These are phyloP conservation scores for Globisporangium nunn DNA, from an alignment of 352 stramenopile genomes.

Conservation along the genomic window DNA sequence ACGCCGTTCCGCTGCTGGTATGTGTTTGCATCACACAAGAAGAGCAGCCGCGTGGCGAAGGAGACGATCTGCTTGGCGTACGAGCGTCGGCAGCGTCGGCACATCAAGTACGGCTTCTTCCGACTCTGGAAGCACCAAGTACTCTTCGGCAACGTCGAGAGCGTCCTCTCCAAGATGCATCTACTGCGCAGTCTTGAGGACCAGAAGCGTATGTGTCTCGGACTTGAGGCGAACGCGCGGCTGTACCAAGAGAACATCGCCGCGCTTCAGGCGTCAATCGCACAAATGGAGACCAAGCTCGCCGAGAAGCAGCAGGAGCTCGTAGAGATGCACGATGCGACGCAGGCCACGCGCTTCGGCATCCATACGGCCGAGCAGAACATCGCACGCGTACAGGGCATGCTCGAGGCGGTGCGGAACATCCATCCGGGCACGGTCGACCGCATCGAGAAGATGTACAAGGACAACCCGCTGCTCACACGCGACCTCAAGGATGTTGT, in stretches of 20 bases:
- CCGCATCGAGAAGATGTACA: constrained; percentile 61
- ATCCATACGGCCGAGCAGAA: constrained; percentile 69
- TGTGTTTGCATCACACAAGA: constrained; percentile 30
- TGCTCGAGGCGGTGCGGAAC: constrained; percentile 60
- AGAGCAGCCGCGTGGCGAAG: constrained; percentile 34
- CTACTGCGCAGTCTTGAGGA: constrained; percentile 63
- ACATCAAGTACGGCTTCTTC: constrained; percentile 77
- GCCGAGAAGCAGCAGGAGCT: constrained; percentile 64
- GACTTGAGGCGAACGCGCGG: constrained; percentile 46
- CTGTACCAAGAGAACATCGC: constrained; percentile 60
- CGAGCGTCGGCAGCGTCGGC: constrained; percentile 43
- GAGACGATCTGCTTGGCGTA: constrained; percentile 67
- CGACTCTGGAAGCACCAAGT: constrained; percentile 75
- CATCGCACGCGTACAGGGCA: constrained; percentile 59
- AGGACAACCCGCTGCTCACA: constrained; percentile 55
- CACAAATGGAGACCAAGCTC: constrained; percentile 46
- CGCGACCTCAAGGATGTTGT: constrained; percentile 59
- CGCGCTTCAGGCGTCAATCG: constrained; percentile 46
- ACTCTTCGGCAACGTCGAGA: constrained; percentile 63
- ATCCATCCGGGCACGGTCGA: constrained; percentile 64
- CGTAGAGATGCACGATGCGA: constrained; percentile 43
- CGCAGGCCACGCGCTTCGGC: constrained; percentile 56
- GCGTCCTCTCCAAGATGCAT: constrained; percentile 56
- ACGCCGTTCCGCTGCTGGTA: constrained; percentile 74
- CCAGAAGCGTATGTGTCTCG: constrained; percentile 70